Conservation (phyloP, 2,329 filamentous ascomycete genomes). For the Ophiosphaerella herpotricha region DNA sequence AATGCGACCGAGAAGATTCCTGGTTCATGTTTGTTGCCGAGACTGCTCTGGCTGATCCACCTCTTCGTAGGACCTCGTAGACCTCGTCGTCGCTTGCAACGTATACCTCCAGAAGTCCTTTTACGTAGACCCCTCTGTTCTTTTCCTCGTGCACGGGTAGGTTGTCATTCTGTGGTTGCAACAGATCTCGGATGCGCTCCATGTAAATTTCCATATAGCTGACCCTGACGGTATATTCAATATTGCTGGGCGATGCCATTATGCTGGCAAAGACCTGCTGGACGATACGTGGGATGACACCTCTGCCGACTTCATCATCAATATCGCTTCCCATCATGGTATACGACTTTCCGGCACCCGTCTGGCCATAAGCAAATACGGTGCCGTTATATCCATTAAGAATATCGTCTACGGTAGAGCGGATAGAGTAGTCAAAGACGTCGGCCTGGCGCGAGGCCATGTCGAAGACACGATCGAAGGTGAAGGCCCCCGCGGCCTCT, state of each 20-base stretch:
- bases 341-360: conserved; percentile 97
- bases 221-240: conserved; percentile 97
- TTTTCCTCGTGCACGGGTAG: conserved; percentile 98
- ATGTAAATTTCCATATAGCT: conserved; percentile 99
- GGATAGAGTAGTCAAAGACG: conserved; percentile 98
- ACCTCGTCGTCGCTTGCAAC: conserved; percentile 95
- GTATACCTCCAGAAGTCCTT: conserved; percentile 91
- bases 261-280: conserved; percentile 98
- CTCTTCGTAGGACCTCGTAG: conserved; percentile 93
- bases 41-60: conserved; percentile 86
- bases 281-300: conserved; percentile 95
- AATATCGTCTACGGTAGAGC: conserved; percentile 94
- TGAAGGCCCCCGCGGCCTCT: conserved; percentile 80
- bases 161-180: conserved; percentile 93
- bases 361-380: conserved; percentile 98
- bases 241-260: conserved; percentile 85
- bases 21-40: conserved; percentile 99
- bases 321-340: conserved; percentile 99
- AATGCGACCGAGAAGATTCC: conserved; percentile 96
- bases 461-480: conserved; percentile 96
- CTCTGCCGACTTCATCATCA: conserved; percentile 82
- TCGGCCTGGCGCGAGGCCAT: conserved; percentile 89
- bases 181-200: conserved; percentile 93
- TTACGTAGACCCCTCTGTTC: conserved; percentile 93
- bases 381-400: conserved; percentile 99